These are phyloP conservation scores for Plasmodium knowlesi DNA, from an alignment of 169 alveolate genomes.

Conservation along the genomic window DNA sequence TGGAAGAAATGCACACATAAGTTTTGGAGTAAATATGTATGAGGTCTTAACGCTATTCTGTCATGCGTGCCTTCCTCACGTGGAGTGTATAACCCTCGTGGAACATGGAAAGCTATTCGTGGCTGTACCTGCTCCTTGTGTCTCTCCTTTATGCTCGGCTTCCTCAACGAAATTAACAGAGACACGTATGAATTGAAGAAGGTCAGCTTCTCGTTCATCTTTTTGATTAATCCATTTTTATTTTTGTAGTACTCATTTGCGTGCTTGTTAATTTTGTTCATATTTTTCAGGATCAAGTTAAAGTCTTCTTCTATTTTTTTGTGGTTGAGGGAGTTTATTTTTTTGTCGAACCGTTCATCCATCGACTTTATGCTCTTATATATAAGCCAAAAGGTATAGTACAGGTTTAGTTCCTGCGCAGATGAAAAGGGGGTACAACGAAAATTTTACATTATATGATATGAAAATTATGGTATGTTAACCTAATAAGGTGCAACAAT, in stretches of 20 bases:
- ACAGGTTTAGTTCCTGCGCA: slow-evolving; percentile 61
- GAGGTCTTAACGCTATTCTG: background rate
- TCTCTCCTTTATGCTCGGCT: slow-evolving; percentile 71
- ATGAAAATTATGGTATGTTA: background rate
- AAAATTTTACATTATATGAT: background rate
- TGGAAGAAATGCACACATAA: background rate
- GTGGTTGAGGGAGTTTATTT: slow-evolving; percentile 50
- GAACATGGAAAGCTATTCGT: background rate
- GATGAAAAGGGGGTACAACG: background rate
- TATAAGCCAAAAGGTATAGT: slow-evolving; percentile 56
- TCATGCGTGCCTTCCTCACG: background rate
- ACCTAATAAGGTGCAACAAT: background rate
- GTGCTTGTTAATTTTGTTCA: slow-evolving; percentile 74
- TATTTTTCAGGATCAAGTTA: slow-evolving; percentile 65
- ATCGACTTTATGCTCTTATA: slow-evolving; percentile 66
- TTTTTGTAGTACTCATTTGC: slow-evolving; percentile 72
- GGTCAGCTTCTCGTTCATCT: slow-evolving; percentile 52
- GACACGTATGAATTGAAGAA: slow-evolving; percentile 70
- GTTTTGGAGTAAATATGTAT: background rate
- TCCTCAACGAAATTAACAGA: slow-evolving; percentile 62
- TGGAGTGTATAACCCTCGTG: background rate
- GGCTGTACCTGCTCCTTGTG: slow-evolving; percentile 47
- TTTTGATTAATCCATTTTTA: slow-evolving; percentile 48
- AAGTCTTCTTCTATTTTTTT: slow-evolving; percentile 74
- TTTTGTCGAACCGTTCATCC: slow-evolving; percentile 73